phyloP scores from a whole-genome alignment of 768 basidiomycete genomes.

The Sistotremastrum suecicum region DNA sequence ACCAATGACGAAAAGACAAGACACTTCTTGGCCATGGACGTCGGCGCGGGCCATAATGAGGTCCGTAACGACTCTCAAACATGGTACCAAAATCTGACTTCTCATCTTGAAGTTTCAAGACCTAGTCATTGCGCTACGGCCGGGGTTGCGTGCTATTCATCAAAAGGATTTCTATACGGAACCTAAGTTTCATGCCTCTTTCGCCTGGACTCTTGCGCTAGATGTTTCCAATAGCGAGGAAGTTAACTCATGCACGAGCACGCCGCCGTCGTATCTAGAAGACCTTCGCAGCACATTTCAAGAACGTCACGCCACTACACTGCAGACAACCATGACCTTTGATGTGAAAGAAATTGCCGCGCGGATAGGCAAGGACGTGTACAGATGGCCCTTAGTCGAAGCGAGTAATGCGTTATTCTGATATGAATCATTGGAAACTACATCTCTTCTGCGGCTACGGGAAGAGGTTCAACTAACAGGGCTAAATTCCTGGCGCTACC shows the following conservation, averaged over 20 bases:
- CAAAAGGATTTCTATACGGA: conserved; percentile 68
- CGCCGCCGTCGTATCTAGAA: conserved; percentile 1
- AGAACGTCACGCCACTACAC: conserved; percentile 4
- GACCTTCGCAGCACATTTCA: neutral
- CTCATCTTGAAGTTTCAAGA: conserved; percentile 35
- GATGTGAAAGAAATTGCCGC: conserved; percentile 39
- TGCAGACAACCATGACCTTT: conserved; percentile 33
- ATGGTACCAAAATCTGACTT: neutral
- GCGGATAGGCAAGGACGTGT: conserved; percentile 58
- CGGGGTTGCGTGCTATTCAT: conserved; percentile 42
- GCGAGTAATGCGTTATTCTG: too few relatives aligned
- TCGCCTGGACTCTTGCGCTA: conserved; percentile 73
- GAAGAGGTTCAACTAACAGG: too few relatives aligned
- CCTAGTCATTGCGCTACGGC: conserved; percentile 42
- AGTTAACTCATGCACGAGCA: neutral
- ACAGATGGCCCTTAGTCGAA: conserved; percentile 27
- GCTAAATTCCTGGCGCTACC: too few relatives aligned
- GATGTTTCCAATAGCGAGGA: conserved; percentile 2
- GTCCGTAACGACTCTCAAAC: conserved; percentile 25
- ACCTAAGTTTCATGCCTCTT: conserved; percentile 80
- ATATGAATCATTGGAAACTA: too few relatives aligned
- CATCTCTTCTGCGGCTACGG: too few relatives aligned
- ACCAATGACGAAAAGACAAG: conserved; percentile 72
- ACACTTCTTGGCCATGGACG: conserved; percentile 65
- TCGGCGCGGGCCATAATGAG: conserved; percentile 73